Evolutionary conservation across 805 yeast genomes (phyloP).

Genomic region (Brettanomyces custersianus): DNA sequence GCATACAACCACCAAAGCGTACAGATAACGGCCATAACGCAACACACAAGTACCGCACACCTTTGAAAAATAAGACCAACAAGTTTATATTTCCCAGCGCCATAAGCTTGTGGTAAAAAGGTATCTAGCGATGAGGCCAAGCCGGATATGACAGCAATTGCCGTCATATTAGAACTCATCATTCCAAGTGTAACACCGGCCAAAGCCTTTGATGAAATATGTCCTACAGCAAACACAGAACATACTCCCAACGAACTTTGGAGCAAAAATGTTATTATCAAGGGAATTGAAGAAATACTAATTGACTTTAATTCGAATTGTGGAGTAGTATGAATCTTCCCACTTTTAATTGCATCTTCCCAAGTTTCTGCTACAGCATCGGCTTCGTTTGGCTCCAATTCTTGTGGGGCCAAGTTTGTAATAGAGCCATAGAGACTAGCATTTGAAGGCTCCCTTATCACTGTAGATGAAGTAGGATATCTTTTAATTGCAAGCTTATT

Average conservation of each 20-base stretch:
- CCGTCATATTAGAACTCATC: constrained; percentile 73
- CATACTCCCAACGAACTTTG: constrained; percentile 71
- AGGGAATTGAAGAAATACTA: constrained; percentile 40
- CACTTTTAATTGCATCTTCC: constrained; percentile 26
- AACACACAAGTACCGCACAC: constrained; percentile 48
- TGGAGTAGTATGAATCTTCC: constrained; percentile 36
- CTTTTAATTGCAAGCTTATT: constrained; percentile 21
- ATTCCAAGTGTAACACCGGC: constrained; percentile 71
- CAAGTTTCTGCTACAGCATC: constrained; percentile 22
- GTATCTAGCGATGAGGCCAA: constrained; percentile 74
- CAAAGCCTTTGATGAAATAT: constrained; percentile 58
- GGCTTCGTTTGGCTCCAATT: constrained; percentile 4
- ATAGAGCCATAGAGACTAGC: constrained; percentile 6
- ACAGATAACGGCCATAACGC: constrained; percentile 46
- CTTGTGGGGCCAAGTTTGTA: neutral
- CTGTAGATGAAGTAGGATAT: constrained; percentile 5
- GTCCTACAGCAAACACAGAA: constrained; percentile 69
- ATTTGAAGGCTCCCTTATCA: neutral
- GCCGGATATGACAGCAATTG: constrained; percentile 68
- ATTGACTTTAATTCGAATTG: constrained; percentile 32
- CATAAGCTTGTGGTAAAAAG: constrained; percentile 70
- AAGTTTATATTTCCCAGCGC: constrained; percentile 50
- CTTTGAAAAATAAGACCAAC: constrained; percentile 66
- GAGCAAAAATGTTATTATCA: constrained; percentile 56
- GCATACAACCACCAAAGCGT: constrained; percentile 55